Conservation (phyloP, 106 monocot species). For the Dendrobium officinale region DNA sequence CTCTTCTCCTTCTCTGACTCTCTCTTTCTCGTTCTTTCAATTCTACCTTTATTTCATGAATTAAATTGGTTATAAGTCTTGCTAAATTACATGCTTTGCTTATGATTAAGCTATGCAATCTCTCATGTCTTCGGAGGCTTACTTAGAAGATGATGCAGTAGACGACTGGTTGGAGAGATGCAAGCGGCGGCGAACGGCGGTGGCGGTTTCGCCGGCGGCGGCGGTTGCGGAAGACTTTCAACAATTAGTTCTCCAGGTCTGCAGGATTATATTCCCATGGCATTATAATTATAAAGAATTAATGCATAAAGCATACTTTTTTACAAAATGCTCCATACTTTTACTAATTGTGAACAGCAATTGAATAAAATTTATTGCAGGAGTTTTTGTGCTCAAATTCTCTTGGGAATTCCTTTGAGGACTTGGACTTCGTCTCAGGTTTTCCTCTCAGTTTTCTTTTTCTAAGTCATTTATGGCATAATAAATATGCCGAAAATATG, state of each 20-base stretch:
- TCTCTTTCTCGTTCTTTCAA: neutral
- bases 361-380: neutral
- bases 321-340: neutral
- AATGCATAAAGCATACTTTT: neutral
- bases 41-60: neutral
- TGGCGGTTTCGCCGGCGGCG: neutral
- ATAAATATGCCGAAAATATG: no score
- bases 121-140: slow-evolving; percentile 12
- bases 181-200: slow-evolving; percentile 20
- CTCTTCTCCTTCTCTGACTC: neutral
- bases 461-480: no score
- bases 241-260: slow-evolving; percentile 15
- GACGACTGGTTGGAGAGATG: slow-evolving; percentile 18
- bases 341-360: neutral
- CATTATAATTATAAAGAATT: neutral
- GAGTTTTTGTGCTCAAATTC: no score
- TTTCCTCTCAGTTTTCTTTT: no score
- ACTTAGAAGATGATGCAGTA: slow-evolving; percentile 32
- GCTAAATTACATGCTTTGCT: neutral
- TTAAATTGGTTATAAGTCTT: no score
- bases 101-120: slow-evolving; percentile 2
- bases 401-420: no score
- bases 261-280: no score
- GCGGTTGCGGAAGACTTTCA: slow-evolving; percentile 21
- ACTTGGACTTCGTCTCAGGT: no score